Percentiles rank a stretch among this genome's conserved stretches.
These are phyloP conservation scores for Hemileia vastatrix DNA, from an alignment of 1,284 basidiomycete genomes.

Conservation along the genomic window DNA sequence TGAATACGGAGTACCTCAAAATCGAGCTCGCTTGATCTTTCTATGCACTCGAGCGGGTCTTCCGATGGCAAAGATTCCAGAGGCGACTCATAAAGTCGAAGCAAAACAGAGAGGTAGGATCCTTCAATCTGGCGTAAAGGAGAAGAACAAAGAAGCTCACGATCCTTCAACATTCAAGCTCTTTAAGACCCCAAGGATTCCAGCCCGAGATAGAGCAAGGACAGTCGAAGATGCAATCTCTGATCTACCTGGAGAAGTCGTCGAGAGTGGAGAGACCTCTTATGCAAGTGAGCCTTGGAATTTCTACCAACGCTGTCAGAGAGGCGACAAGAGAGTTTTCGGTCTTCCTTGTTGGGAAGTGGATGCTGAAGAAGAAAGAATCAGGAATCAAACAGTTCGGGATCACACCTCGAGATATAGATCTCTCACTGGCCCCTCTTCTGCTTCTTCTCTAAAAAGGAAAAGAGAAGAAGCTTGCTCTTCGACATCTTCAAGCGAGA, in stretches of 20 bases:
- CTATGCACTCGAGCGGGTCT: too few species aligned
- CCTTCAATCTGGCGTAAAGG: not conserved
- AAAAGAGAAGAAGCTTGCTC: too few species aligned
- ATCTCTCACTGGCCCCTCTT: too few species aligned
- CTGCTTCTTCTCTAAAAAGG: too few species aligned
- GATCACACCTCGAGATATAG: too few species aligned
- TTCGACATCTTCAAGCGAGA: too few species aligned
- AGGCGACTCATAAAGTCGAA: not conserved
- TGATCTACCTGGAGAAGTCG: not conserved
- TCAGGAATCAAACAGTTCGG: not conserved
- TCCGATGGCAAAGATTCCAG: too few species aligned
- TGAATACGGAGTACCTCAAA: too few species aligned
- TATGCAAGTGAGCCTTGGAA: not conserved
- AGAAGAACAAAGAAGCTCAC: not conserved
- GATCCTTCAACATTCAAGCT: not conserved
- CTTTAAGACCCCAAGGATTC: not conserved
- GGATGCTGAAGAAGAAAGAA: not conserved
- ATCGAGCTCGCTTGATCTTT: too few species aligned
- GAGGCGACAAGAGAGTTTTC: not conserved
- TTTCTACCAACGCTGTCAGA: not conserved
- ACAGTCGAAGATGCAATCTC: not conserved
- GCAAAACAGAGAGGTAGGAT: not conserved
- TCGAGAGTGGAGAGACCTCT: not conserved
- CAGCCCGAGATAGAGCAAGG: too few species aligned
- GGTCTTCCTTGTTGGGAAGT: too few species aligned